A percentile compares a stretch with the other conserved stretches of the same genome.
Conservation (phyloP, 2,329 filamentous ascomycete species). For the Xylariales sp. region DNA sequence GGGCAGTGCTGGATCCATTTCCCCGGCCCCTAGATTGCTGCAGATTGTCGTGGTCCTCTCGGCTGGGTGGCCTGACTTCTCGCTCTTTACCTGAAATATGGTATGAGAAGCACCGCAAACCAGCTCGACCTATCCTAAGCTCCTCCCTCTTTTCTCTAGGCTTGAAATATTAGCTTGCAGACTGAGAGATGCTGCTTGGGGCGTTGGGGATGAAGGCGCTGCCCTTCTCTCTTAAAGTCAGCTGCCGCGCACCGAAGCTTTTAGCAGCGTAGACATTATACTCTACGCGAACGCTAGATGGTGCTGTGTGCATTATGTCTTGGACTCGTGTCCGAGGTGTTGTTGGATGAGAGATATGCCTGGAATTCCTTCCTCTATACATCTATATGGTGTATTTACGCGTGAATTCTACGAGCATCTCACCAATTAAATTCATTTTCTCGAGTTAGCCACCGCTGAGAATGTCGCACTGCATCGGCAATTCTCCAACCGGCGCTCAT, state of each 20-base stretch:
- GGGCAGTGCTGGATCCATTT: slow-evolving; percentile 52
- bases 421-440: slow-evolving; percentile 82
- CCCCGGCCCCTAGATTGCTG: slow-evolving; percentile 66
- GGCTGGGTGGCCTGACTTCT: slow-evolving; percentile 68
- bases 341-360: slow-evolving; percentile 76
- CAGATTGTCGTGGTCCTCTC: slow-evolving; percentile 88
- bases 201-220: slow-evolving; percentile 81
- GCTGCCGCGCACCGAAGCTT: slow-evolving; percentile 64
- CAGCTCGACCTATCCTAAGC: slow-evolving; percentile 83
- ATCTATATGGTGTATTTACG: slow-evolving; percentile 21
- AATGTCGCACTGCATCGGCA: slow-evolving; percentile 91
- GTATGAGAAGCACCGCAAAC: slow-evolving; percentile 59
- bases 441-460: slow-evolving; percentile 90
- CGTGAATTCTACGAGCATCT: slow-evolving; percentile 54
- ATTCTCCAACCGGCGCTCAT: slow-evolving; percentile 89
- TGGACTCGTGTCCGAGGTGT: slow-evolving; percentile 69
- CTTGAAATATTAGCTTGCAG: slow-evolving; percentile 59
- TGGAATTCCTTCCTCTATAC: slow-evolving; percentile 19
- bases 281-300: slow-evolving; percentile 43
- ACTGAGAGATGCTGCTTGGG: slow-evolving; percentile 72
- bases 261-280: slow-evolving; percentile 22
- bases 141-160: slow-evolving; percentile 67
- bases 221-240: slow-evolving; percentile 80
- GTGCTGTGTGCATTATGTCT: slow-evolving; percentile 58
- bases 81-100: slow-evolving; percentile 51